phyloP scores from a whole-genome alignment of 352 stramenopile species.

The Peronospora farinosa region DNA sequence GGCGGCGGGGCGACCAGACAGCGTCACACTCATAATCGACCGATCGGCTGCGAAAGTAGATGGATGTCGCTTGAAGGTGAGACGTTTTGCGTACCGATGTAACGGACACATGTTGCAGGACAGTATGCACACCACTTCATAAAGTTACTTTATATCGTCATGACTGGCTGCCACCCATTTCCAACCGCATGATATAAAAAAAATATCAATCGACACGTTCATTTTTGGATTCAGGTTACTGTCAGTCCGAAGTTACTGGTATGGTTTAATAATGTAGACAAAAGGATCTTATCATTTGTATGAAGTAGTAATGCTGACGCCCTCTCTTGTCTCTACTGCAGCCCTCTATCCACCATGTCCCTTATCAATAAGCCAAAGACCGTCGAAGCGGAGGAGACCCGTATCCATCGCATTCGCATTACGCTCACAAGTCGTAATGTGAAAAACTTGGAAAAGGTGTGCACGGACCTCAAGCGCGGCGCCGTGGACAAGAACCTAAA shows the following conservation, averaged over 20 bases:
- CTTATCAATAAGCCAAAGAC: constrained; percentile 84
- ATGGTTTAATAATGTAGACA: constrained; percentile 17
- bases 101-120: background rate
- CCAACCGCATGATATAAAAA: constrained; percentile 3
- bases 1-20: constrained; percentile 34
- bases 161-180: constrained; percentile 23
- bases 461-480: constrained; percentile 96
- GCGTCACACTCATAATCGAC: constrained; percentile 27
- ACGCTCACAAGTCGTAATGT: constrained; percentile 98
- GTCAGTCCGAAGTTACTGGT: constrained; percentile 81
- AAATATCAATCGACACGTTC: constrained; percentile 9
- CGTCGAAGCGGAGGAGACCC: constrained; percentile 78
- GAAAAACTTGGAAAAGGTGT: constrained; percentile 99
- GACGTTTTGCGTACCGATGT: background rate
- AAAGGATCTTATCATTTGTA: background rate
- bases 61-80: constrained; percentile 6
- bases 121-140: background rate
- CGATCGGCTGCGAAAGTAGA: constrained; percentile 3
- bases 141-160: background rate
- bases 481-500: constrained; percentile 98
- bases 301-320: constrained; percentile 11
- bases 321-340: constrained; percentile 17
- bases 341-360: constrained; percentile 88
- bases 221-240: constrained; percentile 90
- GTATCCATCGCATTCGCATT: constrained; percentile 97